phyloP scores from a whole-genome alignment of 129 eudicot genomes.

The Chrysanthemum makinoi region DNA sequence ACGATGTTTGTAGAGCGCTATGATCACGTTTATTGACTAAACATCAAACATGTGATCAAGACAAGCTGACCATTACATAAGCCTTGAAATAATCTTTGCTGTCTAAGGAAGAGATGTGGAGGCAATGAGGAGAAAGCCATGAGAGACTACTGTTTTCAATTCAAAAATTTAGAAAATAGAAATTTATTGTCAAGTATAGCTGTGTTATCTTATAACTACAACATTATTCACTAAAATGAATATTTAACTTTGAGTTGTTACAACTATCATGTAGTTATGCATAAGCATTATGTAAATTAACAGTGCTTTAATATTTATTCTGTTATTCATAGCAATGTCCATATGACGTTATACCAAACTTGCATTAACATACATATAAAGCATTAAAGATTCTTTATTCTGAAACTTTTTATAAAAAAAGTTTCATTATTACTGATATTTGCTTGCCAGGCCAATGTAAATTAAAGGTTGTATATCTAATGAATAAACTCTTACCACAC shows the following conservation, averaged over 20 bases:
- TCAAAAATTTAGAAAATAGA: no score
- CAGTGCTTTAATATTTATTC: neutral
- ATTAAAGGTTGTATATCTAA: no score
- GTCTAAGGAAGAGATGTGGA: neutral
- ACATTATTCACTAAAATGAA: neutral
- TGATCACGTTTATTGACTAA: neutral
- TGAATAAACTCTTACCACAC: no score
- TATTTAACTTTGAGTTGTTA: neutral
- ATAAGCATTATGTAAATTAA: neutral
- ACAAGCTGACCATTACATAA: neutral
- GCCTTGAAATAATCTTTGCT: neutral
- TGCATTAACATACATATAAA: neutral
- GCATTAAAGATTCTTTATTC: no score
- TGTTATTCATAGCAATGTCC: no score
- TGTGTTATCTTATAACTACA: neutral
- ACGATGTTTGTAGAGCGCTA: neutral
- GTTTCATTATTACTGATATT: no score
- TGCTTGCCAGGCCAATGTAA: no score
- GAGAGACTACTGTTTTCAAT: neutral
- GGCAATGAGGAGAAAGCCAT: neutral
- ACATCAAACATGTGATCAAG: neutral
- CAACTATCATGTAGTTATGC: neutral
- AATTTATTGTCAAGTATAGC: no score
- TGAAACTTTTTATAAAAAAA: no score
- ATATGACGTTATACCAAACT: neutral